phyloP scores from a whole-genome alignment of 176 grass and related monocot species.

The Oryza brachyantha region DNA sequence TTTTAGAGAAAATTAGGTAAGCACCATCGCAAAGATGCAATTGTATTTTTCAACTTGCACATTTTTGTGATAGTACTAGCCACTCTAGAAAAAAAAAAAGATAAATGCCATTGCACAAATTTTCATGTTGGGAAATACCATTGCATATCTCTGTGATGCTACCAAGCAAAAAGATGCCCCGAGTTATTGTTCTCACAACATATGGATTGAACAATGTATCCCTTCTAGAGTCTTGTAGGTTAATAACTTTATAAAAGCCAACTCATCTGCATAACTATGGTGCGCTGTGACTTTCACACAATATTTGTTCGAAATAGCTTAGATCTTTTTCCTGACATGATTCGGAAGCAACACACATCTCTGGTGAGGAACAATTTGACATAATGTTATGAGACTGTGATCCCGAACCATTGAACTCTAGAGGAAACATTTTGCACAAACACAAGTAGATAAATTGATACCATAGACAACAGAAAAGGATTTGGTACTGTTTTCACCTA shows the following conservation, averaged over 20 bases:
- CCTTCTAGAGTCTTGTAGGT: background rate
- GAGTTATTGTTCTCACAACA: too few relatives aligned
- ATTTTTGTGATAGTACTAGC: too few relatives aligned
- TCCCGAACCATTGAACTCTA: too few relatives aligned
- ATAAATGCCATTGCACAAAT: too few relatives aligned
- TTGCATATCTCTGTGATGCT: too few relatives aligned
- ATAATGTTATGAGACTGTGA: background rate
- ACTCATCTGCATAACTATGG: background rate
- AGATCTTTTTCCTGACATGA: background rate
- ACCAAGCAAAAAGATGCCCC: too few relatives aligned
- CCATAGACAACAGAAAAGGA: background rate
- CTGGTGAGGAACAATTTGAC: background rate
- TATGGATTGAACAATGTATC: background rate
- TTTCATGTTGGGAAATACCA: too few relatives aligned
- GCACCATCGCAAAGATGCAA: too few relatives aligned
- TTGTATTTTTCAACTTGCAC: too few relatives aligned
- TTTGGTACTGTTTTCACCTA: slow-evolving; percentile 34
- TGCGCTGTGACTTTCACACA: background rate
- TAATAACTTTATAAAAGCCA: background rate
- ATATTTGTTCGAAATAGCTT: background rate
- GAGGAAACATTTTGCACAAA: background rate
- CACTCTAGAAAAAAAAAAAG: too few relatives aligned
- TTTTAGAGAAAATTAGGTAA: too few relatives aligned
- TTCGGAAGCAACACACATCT: background rate
- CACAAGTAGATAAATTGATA: background rate